A percentile compares a stretch with the other conserved stretches of the same genome.
phyloP scores from a whole-genome alignment of 805 yeast species.

The Peterozyma xylosa region DNA sequence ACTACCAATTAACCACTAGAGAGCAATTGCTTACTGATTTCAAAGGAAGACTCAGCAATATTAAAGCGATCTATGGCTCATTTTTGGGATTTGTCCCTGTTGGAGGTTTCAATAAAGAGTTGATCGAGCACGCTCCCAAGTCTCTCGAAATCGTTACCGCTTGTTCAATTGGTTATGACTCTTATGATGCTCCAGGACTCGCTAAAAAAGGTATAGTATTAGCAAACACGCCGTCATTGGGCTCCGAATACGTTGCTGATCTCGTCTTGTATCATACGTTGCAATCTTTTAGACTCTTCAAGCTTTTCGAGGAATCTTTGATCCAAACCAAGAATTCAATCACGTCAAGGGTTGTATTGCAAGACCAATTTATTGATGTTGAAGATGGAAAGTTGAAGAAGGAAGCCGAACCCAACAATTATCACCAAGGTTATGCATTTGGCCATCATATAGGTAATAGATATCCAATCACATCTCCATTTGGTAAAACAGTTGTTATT shows the following conservation, averaged over 20 bases:
- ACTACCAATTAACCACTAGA: conserved; percentile 32
- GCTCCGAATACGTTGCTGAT: conserved; percentile 61
- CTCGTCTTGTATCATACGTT: conserved; percentile 49
- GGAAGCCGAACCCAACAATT: conserved; percentile 15
- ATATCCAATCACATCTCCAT: conserved; percentile 38
- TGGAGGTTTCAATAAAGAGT: conserved; percentile 34
- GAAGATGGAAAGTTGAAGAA: conserved; percentile 20
- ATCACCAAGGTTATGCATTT: conserved; percentile 24
- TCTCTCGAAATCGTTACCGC: conserved; percentile 38
- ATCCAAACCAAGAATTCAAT: conserved; percentile 33
- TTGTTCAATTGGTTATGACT: conserved; percentile 49
- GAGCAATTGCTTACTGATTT: conserved; percentile 33
- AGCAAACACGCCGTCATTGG: conserved; percentile 26
- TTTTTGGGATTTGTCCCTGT: conserved; percentile 39
- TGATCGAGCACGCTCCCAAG: conserved; percentile 32
- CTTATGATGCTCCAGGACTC: conserved; percentile 30
- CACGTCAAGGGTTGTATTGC: conserved; percentile 31
- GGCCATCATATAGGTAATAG: conserved; percentile 40
- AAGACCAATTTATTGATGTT: conserved; percentile 26
- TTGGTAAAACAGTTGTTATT: conserved; percentile 50
- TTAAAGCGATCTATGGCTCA: conserved; percentile 44
- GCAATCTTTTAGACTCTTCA: conserved; percentile 45
- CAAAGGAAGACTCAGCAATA: conserved; percentile 26
- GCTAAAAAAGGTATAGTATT: conserved; percentile 24
- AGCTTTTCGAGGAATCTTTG: conserved; percentile 24